A percentile compares a stretch with the other conserved stretches of the same genome.
These are phyloP conservation scores for Elaphomyces granulatus DNA, from an alignment of 495 filamentous ascomycete species.

Conservation along the genomic window DNA sequence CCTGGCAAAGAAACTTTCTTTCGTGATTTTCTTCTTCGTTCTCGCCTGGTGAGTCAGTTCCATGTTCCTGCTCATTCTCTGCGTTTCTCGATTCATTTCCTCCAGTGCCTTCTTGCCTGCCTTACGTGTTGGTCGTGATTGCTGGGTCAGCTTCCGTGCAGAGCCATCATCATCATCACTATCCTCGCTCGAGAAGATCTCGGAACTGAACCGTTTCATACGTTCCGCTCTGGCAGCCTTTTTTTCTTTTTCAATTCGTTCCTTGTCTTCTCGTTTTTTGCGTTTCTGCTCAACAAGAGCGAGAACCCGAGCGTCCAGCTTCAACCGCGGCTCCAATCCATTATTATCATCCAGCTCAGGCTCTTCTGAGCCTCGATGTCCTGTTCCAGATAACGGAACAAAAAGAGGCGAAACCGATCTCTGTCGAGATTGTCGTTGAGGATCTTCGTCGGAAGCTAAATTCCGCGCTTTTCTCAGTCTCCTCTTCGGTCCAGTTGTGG, in stretches of 20 bases:
- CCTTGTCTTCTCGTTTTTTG: conserved; percentile 49
- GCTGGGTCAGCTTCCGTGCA: conserved; percentile 45
- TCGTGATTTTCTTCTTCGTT: conserved; percentile 85
- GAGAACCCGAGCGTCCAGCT: conserved; percentile 40
- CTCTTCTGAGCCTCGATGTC: neutral
- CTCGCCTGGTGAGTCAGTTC: conserved; percentile 82
- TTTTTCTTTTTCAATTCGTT: conserved; percentile 44
- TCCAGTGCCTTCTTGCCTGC: conserved; percentile 94
- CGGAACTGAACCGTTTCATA: conserved; percentile 23
- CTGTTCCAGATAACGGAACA: conserved; percentile 19
- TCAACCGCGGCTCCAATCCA: conserved; percentile 2
- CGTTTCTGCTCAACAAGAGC: conserved; percentile 59
- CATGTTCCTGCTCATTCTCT: conserved; percentile 76
- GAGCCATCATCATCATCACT: conserved; percentile 42
- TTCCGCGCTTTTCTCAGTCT: conserved; percentile 14
- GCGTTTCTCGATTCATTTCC: conserved; percentile 86
- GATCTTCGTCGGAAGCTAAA: no score
- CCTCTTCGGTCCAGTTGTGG: conserved; percentile 19
- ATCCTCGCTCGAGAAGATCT: conserved; percentile 20
- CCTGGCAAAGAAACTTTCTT: conserved; percentile 65
- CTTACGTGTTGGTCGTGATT: conserved; percentile 58
- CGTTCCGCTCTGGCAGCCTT: conserved; percentile 27
- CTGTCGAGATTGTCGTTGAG: no score
- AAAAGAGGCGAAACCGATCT: conserved; percentile 29
- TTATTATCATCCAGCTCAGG: neutral